These are phyloP conservation scores for Monilinia polystroma DNA, from an alignment of 2,329 filamentous ascomycete species.

Conservation along the genomic window DNA sequence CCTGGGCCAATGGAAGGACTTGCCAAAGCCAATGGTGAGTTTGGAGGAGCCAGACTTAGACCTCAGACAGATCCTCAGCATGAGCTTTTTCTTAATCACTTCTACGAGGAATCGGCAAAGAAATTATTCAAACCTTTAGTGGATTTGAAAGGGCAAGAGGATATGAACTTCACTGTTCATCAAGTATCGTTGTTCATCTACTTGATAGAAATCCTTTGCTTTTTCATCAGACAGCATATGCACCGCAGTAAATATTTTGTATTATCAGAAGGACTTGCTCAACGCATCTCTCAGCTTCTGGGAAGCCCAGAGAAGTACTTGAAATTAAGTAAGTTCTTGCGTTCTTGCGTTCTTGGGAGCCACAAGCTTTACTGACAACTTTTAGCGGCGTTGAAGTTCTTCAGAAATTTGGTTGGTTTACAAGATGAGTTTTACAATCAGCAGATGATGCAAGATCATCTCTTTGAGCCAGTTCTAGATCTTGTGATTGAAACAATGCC, in stretches of 20 bases:
- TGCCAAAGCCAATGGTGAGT: conserved; percentile 66
- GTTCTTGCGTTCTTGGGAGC: background rate
- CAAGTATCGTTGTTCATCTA: conserved; percentile 90
- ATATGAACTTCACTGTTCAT: conserved; percentile 72
- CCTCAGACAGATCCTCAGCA: conserved; percentile 67
- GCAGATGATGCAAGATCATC: conserved; percentile 76
- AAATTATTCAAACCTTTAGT: conserved; percentile 85
- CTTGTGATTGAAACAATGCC: conserved; percentile 84
- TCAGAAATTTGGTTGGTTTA: conserved; percentile 79
- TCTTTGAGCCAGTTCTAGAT: conserved; percentile 81
- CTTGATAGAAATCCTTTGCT: conserved; percentile 88
- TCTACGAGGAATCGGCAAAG: conserved; percentile 84
- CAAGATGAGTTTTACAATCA: conserved; percentile 91
- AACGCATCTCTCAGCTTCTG: conserved; percentile 79
- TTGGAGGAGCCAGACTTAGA: conserved; percentile 61
- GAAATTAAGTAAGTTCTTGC: conserved; percentile 69
- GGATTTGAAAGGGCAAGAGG: conserved; percentile 67
- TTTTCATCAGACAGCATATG: conserved; percentile 87
- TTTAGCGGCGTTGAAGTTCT: conserved; percentile 85
- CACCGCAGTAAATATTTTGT: conserved; percentile 88
- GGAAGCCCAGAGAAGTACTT: conserved; percentile 85
- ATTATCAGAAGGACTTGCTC: conserved; percentile 72
- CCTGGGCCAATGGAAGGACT: conserved; percentile 57
- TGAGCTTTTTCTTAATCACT: conserved; percentile 79
- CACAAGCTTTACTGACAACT: conserved; percentile 22